A percentile compares a stretch with the other conserved stretches of the same genome.
phyloP scores from a whole-genome alignment of 108 stramenopile genomes.

The Cyclotella distinguenda region DNA sequence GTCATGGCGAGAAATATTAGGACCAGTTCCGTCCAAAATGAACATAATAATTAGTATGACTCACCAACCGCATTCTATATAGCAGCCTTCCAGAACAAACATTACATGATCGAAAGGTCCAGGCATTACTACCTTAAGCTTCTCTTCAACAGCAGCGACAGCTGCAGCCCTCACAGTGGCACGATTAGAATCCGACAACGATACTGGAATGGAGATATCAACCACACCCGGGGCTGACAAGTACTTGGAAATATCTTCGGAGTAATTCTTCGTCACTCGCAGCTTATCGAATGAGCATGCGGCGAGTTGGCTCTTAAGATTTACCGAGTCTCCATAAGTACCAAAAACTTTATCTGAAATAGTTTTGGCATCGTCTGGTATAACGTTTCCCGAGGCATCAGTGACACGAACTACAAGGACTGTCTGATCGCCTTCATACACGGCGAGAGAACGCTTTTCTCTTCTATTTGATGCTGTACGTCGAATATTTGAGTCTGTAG shows the following conservation, averaged over 20 bases:
- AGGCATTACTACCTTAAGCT: slow-evolving; percentile 10
- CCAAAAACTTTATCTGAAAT: slow-evolving; percentile 21
- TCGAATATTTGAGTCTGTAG: neutral
- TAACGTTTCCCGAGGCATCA: neutral
- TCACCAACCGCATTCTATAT: slow-evolving; percentile 28
- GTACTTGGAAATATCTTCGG: neutral
- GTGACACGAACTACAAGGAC: slow-evolving; percentile 9
- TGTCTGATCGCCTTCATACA: slow-evolving; percentile 2
- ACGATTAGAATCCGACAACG: neutral
- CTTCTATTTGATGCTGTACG: neutral
- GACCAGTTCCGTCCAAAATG: neutral
- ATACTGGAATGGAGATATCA: neutral
- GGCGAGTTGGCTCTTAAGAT: neutral
- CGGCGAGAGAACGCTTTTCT: neutral
- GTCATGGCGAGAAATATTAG: neutral
- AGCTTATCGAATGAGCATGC: slow-evolving; percentile 25
- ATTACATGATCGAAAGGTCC: slow-evolving; percentile 21
- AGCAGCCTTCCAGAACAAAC: slow-evolving; percentile 22
- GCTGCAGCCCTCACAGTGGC: slow-evolving; percentile 5
- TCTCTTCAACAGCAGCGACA: slow-evolving; percentile 5
- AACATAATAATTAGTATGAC: neutral
- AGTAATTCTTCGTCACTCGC: slow-evolving; percentile 6
- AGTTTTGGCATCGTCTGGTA: neutral
- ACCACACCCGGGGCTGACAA: slow-evolving; percentile 14
- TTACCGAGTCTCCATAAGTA: slow-evolving; percentile 11